Conservation (phyloP, 2,329 filamentous ascomycete genomes). For the Zymoseptoria tritici region DNA sequence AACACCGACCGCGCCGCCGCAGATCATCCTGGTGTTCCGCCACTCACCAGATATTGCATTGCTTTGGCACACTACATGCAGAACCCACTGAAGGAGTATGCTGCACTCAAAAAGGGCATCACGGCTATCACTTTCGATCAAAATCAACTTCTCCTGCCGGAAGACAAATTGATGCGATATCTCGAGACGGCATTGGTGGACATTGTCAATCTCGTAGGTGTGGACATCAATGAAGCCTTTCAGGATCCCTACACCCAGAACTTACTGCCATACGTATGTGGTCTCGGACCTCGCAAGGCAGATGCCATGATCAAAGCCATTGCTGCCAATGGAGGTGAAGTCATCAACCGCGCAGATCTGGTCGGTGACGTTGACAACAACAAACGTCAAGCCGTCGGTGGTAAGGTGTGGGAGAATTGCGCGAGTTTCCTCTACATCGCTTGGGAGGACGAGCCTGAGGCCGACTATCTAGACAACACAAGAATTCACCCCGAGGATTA, state of each 20-base stretch:
- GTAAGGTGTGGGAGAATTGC: conserved; percentile 92
- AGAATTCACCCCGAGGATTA: conserved; percentile 98
- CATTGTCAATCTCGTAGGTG: conserved; percentile 93
- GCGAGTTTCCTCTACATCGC: conserved; percentile 90
- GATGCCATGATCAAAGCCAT: conserved; percentile 80
- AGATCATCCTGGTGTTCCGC: conserved; percentile 73
- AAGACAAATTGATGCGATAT: conserved; percentile 77
- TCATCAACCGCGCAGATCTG: conserved; percentile 77
- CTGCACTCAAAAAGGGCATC: conserved; percentile 81
- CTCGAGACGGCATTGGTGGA: conserved; percentile 97
- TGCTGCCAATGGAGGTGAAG: conserved; percentile 79
- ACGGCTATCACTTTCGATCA: conserved; percentile 80
- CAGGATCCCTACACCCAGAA: conserved; percentile 75
- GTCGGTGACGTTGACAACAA: conserved; percentile 70
- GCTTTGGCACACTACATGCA: conserved; percentile 87
- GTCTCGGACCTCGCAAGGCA: conserved; percentile 86
- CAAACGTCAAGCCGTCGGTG: conserved; percentile 63
- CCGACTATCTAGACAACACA: conserved; percentile 92
- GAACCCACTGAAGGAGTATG: conserved; percentile 94
- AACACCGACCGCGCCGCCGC: conserved; percentile 70
- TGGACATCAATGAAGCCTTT: conserved; percentile 90
- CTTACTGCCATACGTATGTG: conserved; percentile 82
- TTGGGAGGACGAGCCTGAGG: conserved; percentile 57
- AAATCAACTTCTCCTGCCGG: conserved; percentile 78
- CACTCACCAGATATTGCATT: conserved; percentile 81